phyloP scores from a whole-genome alignment of 2,329 filamentous ascomycete genomes.

The Botrytis medusae region DNA sequence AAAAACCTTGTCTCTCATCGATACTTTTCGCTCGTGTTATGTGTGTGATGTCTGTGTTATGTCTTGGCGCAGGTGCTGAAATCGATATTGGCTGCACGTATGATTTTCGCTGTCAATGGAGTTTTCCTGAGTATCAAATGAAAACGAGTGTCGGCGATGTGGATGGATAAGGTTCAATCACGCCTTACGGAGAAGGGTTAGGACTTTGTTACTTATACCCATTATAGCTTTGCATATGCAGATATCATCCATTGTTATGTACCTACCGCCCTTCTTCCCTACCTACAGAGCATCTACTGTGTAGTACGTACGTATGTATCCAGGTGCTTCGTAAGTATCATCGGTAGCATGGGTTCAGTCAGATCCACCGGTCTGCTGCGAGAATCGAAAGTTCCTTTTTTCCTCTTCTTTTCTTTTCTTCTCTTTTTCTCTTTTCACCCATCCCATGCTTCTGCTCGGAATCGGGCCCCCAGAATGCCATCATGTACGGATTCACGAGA shows the following conservation, averaged over 20 bases:
- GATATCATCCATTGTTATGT: background rate
- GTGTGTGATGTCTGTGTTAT: background rate
- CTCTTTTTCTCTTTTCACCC: background rate
- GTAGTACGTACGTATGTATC: too few relatives aligned
- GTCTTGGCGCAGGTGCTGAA: conserved; percentile 14
- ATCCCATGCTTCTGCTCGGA: background rate
- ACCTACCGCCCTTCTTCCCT: background rate
- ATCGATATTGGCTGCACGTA: conserved; percentile 10
- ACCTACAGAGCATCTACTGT: too few relatives aligned
- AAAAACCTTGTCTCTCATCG: background rate
- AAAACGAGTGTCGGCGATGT: conserved; percentile 2
- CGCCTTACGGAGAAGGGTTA: background rate
- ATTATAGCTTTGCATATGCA: background rate
- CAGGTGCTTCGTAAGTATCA: background rate
- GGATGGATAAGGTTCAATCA: background rate
- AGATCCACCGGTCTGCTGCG: background rate
- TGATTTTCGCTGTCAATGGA: conserved; percentile 12
- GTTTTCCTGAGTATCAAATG: background rate
- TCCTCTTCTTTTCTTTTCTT: too few relatives aligned
- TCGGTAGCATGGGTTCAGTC: background rate
- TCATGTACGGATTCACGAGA: background rate
- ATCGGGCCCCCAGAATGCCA: background rate
- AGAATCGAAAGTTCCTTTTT: background rate
- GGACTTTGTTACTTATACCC: background rate
- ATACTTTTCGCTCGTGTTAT: background rate